Base-by-base conservation (phyloP, 345 rosid species). In the Carallia pectinifolia region DNA sequence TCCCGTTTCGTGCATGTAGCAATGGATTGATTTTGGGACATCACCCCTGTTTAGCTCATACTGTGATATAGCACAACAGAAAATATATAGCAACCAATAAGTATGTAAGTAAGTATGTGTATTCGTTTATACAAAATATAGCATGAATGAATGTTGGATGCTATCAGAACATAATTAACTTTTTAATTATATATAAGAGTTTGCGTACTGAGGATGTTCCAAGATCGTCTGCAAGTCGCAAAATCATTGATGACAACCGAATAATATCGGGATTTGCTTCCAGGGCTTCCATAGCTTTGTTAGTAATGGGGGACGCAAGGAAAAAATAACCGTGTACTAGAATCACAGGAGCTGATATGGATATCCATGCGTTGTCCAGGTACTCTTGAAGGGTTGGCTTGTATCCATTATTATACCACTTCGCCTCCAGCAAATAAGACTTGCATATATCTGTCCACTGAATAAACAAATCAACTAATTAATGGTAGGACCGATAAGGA, bases 31-130 rank as follows among this genome's bases (percentile, higher is more conserved):
- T 68, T 76, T 79, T 0, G 76, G 65, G 27, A 47, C 58, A 62
- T 79, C 86, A 4, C 80, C 85, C 55, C 77, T 71, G 17, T 53
- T 4, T 48, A 80, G 0, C 53, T 86, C 86, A 13, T 74, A 73
- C 82, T 83, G 58, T 16, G 7, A 12, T 39, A 2, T 27, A 7
- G 16, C 23, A 58, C 4, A 12, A 44, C 4, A 44, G 12, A 40
- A 44, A 44, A 44, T 44, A 44, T 44, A 44, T 37, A 30, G 6
- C n/a, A 34, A 6, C 6, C 2, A 67, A 8, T 36, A 17, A 53
- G 13, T 36, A 18, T 9, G 10, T 44, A 23, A 23, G 23, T 23
- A 23, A 23, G 23, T 23, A 23, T 23, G 23, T 23, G 23, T 23
- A 23, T 23, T 23, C 23, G 23, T 23, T 23, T 23, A 23, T 23